Evolutionary conservation across 257 asterid genomes (phyloP).

Genomic region (Paraleonurus japonicus): DNA sequence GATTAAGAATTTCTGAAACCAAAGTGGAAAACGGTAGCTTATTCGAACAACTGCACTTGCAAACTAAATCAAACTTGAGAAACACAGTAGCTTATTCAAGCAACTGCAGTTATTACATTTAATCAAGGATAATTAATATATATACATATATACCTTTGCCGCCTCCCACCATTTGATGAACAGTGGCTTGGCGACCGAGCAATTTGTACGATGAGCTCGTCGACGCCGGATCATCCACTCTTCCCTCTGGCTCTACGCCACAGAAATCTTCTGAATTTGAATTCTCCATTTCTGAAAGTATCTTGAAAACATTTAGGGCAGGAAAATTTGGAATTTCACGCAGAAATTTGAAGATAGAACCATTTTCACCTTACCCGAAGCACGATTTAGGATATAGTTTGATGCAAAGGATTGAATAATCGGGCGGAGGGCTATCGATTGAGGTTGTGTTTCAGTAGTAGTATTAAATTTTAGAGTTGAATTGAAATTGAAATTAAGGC

Average conservation of each 20-base stretch:
- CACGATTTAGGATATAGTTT: not conserved
- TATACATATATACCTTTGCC: constrained; percentile 55
- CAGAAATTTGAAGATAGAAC: not conserved
- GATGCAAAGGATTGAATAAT: not conserved
- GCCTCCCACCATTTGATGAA: constrained; percentile 78
- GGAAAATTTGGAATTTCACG: constrained; percentile 15
- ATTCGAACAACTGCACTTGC: constrained; percentile 1
- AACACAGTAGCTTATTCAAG: not conserved
- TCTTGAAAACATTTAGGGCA: not conserved
- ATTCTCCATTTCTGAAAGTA: constrained; percentile 52
- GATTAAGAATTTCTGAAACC: not conserved
- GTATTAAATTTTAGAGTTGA: not conserved
- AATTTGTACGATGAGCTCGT: constrained; percentile 54
- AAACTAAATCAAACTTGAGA: constrained; percentile 10
- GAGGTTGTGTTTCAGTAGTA: too few species aligned
- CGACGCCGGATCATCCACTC: constrained; percentile 41
- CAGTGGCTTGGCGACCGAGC: constrained; percentile 51
- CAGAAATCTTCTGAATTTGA: constrained; percentile 56
- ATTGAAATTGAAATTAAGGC: not conserved
- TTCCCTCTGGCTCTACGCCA: constrained; percentile 50
- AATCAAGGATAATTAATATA: not conserved
- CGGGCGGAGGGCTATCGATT: not conserved
- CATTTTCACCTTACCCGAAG: not conserved
- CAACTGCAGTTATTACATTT: not conserved
- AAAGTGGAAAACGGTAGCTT: not conserved